A percentile compares a stretch with the other conserved stretches of the same genome.
Conservation (phyloP, 148 eudicot species). For the Cornus controversa region DNA sequence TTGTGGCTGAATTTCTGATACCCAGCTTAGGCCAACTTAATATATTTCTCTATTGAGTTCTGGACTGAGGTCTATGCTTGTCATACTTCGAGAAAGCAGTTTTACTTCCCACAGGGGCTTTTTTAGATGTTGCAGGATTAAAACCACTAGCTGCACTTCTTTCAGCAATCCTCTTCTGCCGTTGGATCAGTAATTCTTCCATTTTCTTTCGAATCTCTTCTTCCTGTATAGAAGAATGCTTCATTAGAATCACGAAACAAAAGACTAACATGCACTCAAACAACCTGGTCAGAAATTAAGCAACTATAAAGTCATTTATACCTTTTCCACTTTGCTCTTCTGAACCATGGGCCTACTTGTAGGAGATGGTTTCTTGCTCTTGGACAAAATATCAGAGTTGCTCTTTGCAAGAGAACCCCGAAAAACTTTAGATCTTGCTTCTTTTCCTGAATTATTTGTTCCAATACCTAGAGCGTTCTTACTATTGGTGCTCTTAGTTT, state of each 20-base stretch:
- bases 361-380: conserved; percentile 32
- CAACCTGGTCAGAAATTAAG: not conserved
- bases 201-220: conserved; percentile 45
- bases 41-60: not conserved
- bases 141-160: conserved; percentile 35
- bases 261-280: not conserved
- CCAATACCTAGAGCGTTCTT: conserved; percentile 20
- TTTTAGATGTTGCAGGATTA: conserved; percentile 26
- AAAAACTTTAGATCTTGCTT: conserved; percentile 24
- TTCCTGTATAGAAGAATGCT: conserved; percentile 29
- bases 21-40: not conserved
- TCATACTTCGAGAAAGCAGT: conserved; percentile 14
- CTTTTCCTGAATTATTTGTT: conserved; percentile 22
- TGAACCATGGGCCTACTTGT: conserved; percentile 24
- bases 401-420: conserved; percentile 30
- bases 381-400: conserved; percentile 24
- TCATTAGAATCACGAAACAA: not conserved
- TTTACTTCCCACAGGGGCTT: conserved; percentile 24
- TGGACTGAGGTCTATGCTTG: conserved; percentile 10
- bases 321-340: conserved; percentile 55
- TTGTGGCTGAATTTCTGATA: not conserved
- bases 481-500: conserved; percentile 20
- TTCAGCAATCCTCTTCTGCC: conserved; percentile 53
- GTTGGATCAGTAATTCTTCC: conserved; percentile 35
- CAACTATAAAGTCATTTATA: conserved; percentile 1